These are phyloP conservation scores for Plasmodium fragile DNA, from an alignment of 169 alveolate species.

Conservation along the genomic window DNA sequence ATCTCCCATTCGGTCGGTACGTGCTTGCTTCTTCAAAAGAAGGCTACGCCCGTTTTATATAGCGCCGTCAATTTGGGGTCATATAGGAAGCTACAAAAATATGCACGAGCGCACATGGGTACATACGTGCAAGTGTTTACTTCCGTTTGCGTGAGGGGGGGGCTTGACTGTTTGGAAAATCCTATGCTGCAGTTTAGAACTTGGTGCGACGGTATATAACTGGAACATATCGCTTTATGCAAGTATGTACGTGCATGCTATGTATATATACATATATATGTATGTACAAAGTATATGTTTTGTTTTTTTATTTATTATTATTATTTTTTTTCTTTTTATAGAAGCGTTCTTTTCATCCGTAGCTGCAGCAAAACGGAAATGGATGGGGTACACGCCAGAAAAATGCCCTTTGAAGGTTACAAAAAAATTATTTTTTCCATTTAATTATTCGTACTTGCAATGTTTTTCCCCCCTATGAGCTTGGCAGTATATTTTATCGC, in stretches of 20 bases:
- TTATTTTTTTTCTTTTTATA: not conserved
- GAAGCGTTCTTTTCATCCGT: constrained; percentile 6
- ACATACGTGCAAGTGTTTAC: not conserved
- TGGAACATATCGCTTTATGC: not conserved
- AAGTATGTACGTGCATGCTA: not conserved
- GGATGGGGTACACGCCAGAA: not conserved
- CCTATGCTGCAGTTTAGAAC: not conserved
- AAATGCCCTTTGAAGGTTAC: not conserved
- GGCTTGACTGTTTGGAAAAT: not conserved
- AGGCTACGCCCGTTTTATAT: not conserved
- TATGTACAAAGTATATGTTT: not conserved
- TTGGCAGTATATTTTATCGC: not conserved
- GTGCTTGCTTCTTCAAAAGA: not conserved
- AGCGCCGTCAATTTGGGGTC: not conserved
- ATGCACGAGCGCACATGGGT: not conserved
- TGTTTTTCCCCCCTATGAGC: not conserved
- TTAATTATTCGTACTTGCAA: not conserved
- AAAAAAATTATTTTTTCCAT: not conserved
- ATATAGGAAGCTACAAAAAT: not conserved
- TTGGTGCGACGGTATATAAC: not conserved
- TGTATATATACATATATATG: not conserved
- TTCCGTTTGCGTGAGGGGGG: not conserved
- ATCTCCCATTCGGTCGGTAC: not conserved
- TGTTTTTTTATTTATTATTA: not conserved
- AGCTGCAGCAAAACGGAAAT: not conserved